These are phyloP conservation scores for Phoma sp. DNA, from an alignment of 2,329 filamentous ascomycete species.

Conservation along the genomic window DNA sequence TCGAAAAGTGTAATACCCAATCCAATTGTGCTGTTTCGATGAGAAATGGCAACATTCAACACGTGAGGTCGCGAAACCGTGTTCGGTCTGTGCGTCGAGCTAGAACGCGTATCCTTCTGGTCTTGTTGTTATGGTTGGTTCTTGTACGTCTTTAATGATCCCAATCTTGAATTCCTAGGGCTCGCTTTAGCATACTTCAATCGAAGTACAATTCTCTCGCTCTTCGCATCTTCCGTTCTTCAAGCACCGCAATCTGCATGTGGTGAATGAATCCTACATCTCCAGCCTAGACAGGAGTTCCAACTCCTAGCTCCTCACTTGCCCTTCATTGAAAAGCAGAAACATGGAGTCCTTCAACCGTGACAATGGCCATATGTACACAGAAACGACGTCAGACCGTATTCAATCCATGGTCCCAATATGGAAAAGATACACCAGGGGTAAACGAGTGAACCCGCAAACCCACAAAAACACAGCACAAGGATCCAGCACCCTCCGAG, in stretches of 20 bases:
- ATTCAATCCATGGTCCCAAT: background rate
- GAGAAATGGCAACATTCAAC: background rate
- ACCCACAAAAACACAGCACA: background rate
- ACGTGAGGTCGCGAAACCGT: conserved; percentile 2
- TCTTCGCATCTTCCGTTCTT: background rate
- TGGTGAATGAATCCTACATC: background rate
- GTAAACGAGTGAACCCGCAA: background rate
- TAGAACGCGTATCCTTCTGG: background rate
- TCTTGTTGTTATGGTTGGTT: background rate
- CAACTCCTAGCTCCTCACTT: background rate
- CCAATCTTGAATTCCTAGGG: background rate
- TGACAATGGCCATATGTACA: conserved; percentile 8
- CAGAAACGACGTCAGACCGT: background rate
- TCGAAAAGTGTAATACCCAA: conserved; percentile 4
- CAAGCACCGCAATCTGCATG: background rate
- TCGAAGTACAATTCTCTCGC: background rate
- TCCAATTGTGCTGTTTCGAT: background rate
- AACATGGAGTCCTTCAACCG: conserved; percentile 3
- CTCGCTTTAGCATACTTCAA: background rate
- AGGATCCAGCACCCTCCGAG: background rate
- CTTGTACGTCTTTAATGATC: background rate
- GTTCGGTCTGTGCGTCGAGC: conserved; percentile 10
- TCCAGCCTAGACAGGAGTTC: background rate
- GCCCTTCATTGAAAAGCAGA: background rate
- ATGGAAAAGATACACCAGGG: background rate